Base-by-base conservation (phyloP, 2,329 filamentous ascomycete species). In the Periconia digitata region DNA sequence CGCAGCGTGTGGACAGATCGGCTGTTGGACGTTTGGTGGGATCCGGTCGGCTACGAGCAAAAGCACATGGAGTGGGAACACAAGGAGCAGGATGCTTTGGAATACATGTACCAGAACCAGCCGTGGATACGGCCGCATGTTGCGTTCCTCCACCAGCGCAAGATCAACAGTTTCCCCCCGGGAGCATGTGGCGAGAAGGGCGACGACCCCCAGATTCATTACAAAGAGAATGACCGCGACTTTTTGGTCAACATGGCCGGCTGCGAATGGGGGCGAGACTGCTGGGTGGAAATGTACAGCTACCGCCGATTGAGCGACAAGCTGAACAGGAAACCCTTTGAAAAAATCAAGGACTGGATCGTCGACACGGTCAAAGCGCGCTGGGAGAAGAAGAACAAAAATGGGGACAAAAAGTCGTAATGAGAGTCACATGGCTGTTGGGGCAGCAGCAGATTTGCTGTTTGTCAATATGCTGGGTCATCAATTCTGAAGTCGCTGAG, bases 21-120 rank as follows among this genome's bases (percentile, higher is more conserved):
- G 4, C 76, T 99, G 16, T 82, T 99, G 29, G 94, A 99, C 66
- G 82, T 96, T 44, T 99, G 94, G 94, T 99, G 94, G 94, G 94
- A 99, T 64, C 94, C 94, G 0, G 92, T 97, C 23, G 85, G 87
- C 48, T 99, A 99, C 71, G 94, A 99, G 74, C 94, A 99, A 74
- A 95, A 91, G 69, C 94, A 99, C 71, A 96, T 96, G 92, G 84
- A 94, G 54, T 99, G 94, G 94, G 92, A 94, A 66, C 94, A 99
- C 78, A 97, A 97, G 71, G 94, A 99, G 72, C 94, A 99, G 74
- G 92, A 97, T 67, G 90, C 92, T 1, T 76, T 99, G 36, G 92
- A 96, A 74, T 88, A 95, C 74, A 79, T 99, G 54, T 99, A 99
- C 75, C 82, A 80, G 48, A 87, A 87, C 46, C 92, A 97, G 69